Percentiles rank a stretch among this genome's conserved stretches.
phyloP scores from a whole-genome alignment of 176 grass and related monocot genomes.

The Avena atlantica region DNA sequence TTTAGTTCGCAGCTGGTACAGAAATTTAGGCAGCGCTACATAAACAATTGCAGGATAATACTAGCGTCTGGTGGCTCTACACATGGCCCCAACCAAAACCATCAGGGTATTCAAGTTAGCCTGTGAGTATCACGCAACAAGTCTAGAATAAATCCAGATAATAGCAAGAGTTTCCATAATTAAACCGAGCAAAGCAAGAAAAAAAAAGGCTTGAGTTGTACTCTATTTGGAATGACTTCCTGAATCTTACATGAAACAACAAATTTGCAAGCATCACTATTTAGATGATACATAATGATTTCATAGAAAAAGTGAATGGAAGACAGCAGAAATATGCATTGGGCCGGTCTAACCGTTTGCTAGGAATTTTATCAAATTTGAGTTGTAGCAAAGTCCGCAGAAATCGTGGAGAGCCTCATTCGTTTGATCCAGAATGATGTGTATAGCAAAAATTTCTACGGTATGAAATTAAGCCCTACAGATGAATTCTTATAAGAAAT shows the following conservation, averaged over 20 bases:
- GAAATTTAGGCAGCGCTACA: constrained; percentile 40
- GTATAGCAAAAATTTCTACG: neutral
- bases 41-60: constrained; percentile 9
- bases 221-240: neutral
- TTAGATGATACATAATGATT: neutral
- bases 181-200: neutral
- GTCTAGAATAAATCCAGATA: neutral
- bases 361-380: neutral
- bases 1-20: constrained; percentile 24
- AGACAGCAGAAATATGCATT: neutral
- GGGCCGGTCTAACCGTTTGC: neutral
- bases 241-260: neutral
- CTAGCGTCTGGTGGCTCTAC: neutral
- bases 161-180: neutral
- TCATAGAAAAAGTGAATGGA: neutral
- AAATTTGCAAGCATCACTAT: neutral
- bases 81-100: constrained; percentile 5
- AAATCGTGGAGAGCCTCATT: neutral
- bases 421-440: neutral
- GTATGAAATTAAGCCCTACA: neutral
- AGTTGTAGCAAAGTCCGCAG: neutral
- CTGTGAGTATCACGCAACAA: neutral
- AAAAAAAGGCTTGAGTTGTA: neutral
- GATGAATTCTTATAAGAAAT: neutral
- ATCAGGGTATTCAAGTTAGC: constrained; percentile 17